Conservation (phyloP, 192 early-diverging fungal species). For the Backusella sp. region DNA sequence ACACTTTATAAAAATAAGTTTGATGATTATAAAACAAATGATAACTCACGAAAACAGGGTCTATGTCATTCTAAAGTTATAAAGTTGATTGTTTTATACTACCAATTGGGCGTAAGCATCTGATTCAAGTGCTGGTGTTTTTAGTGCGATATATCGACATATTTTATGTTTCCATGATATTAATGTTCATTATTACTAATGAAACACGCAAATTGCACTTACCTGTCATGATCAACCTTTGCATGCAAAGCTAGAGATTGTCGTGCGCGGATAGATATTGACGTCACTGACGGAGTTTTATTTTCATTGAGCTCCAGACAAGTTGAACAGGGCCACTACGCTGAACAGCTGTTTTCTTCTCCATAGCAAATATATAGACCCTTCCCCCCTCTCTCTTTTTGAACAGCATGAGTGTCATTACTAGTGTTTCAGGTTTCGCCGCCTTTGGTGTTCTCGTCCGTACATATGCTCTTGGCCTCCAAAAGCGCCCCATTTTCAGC, state of each 20-base stretch:
- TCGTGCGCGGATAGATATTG: not conserved
- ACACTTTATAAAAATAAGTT: too few species aligned
- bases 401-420: conserved; percentile 30
- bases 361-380: conserved; percentile 4
- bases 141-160: too few species aligned
- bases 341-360: conserved; percentile 5
- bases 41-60: too few species aligned
- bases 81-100: too few species aligned
- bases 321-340: conserved; percentile 3
- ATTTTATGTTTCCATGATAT: too few species aligned
- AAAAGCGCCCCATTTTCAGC: conserved; percentile 41
- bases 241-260: not conserved
- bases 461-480: conserved; percentile 40
- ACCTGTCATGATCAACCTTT: too few species aligned
- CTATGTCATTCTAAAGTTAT: too few species aligned
- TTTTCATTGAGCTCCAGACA: not conserved
- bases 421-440: conserved; percentile 40
- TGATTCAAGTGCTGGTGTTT: too few species aligned
- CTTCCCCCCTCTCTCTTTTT: conserved; percentile 12
- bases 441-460: conserved; percentile 44
- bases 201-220: too few species aligned
- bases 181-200: too few species aligned
- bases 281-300: not conserved
- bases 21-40: too few species aligned
- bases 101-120: too few species aligned